Evolutionary conservation across 2,329 filamentous ascomycete species (phyloP).

Genomic region (Mariannaea sp.): DNA sequence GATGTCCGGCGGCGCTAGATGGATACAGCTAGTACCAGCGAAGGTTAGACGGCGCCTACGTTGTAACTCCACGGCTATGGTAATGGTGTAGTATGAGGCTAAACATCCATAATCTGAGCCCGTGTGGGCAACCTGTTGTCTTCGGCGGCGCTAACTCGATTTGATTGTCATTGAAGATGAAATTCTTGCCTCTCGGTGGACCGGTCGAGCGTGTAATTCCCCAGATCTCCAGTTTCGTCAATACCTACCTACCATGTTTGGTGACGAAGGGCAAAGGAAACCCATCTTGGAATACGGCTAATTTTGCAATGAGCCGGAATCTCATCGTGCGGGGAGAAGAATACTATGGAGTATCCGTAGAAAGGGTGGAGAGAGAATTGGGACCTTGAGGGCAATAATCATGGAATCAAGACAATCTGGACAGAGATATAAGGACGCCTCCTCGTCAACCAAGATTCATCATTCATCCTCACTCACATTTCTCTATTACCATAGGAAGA

Average conservation of each 20-base stretch:
- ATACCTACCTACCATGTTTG: constrained; percentile 23
- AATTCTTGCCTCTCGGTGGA: constrained; percentile 29
- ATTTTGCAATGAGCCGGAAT: constrained; percentile 29
- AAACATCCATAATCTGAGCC: no score
- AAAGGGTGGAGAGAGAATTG: background rate
- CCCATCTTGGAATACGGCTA: constrained; percentile 26
- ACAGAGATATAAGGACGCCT: constrained; percentile 17
- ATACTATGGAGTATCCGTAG: constrained; percentile 20
- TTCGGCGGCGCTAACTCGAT: constrained; percentile 34
- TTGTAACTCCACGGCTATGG: background rate
- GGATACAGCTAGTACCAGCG: background rate
- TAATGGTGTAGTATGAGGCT: constrained; percentile 5
- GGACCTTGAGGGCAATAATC: constrained; percentile 15
- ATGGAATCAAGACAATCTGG: background rate
- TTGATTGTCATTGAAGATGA: constrained; percentile 21
- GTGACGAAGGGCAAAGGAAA: constrained; percentile 27
- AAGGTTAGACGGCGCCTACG: no score
- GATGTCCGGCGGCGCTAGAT: constrained; percentile 31
- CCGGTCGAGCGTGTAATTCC: constrained; percentile 15
- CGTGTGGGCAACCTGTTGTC: background rate
- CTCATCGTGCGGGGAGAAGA: constrained; percentile 25
- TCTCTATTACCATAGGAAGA: no score
- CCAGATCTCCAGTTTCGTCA: constrained; percentile 30
- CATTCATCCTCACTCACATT: constrained; percentile 1
- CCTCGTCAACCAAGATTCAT: constrained; percentile 15